Conservation (phyloP, 2,329 filamentous ascomycete genomes). For the Sarocladium kiliense region DNA sequence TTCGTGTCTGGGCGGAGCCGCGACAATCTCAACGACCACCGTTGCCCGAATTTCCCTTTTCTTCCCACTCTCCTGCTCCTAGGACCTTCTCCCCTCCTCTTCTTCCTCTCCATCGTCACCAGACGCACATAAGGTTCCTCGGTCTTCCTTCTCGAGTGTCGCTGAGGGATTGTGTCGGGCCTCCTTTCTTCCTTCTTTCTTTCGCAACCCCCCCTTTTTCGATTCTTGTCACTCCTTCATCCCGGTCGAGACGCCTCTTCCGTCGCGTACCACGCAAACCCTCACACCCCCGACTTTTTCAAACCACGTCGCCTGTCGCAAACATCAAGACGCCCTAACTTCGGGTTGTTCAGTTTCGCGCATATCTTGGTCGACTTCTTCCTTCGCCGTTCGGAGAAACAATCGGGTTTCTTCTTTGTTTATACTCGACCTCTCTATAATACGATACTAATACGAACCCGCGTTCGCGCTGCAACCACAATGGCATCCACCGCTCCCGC, state of each 20-base stretch:
- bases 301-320: slow-evolving; percentile 7
- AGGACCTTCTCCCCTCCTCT: slow-evolving; percentile 12
- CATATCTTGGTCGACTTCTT: background rate
- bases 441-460: background rate
- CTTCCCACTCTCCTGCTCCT: slow-evolving; percentile 11
- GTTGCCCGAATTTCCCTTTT: background rate
- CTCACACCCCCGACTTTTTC: slow-evolving; percentile 1
- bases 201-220: slow-evolving; percentile 17
- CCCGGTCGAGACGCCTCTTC: background rate
- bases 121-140: background rate
- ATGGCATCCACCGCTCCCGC: slow-evolving; percentile 24
- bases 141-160: slow-evolving; percentile 2
- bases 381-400: background rate
- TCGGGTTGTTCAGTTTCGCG: background rate
- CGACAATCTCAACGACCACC: slow-evolving; percentile 7
- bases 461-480: background rate
- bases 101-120: slow-evolving; percentile 13
- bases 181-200: slow-evolving; percentile 22
- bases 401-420: background rate
- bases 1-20: slow-evolving; percentile 9
- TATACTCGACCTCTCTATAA: background rate
- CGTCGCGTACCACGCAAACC: slow-evolving; percentile 9
- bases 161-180: slow-evolving; percentile 6
- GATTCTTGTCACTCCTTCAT: slow-evolving; percentile 32
- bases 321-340: background rate